These are phyloP conservation scores for Massariosphaeria phaeospora DNA, from an alignment of 495 filamentous ascomycete species.

Conservation along the genomic window DNA sequence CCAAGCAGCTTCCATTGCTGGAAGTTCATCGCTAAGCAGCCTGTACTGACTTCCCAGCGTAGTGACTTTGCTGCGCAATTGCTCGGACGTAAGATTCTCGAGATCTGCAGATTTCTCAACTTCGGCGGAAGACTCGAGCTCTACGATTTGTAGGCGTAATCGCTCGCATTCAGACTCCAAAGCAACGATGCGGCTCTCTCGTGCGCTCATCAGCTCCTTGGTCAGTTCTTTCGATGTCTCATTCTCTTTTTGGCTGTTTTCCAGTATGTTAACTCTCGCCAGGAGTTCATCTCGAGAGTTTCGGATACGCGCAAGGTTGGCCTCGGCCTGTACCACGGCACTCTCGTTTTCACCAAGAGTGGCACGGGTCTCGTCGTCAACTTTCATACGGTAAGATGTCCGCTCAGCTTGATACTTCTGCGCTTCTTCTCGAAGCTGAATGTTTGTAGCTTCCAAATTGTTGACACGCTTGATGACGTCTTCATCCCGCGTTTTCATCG, in stretches of 20 bases:
- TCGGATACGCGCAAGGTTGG: slow-evolving; percentile 78
- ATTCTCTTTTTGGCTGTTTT: slow-evolving; percentile 71
- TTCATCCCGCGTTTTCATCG: slow-evolving; percentile 81
- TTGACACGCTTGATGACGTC: slow-evolving; percentile 90
- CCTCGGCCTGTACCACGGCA: slow-evolving; percentile 73
- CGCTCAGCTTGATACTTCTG: slow-evolving; percentile 80
- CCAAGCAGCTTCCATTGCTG: slow-evolving; percentile 78
- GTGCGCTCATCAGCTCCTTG: slow-evolving; percentile 70
- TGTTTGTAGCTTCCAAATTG: slow-evolving; percentile 82
- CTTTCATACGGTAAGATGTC: slow-evolving; percentile 68
- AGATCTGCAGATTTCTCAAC: slow-evolving; percentile 32
- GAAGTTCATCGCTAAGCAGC: slow-evolving; percentile 79
- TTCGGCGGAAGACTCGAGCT: slow-evolving; percentile 37
- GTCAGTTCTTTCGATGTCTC: slow-evolving; percentile 60
- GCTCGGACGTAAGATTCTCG: slow-evolving; percentile 54
- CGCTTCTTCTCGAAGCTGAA: slow-evolving; percentile 75
- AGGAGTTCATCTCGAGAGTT: slow-evolving; percentile 74
- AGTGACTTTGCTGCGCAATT: slow-evolving; percentile 66
- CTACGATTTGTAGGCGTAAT: slow-evolving; percentile 52
- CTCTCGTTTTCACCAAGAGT: slow-evolving; percentile 70
- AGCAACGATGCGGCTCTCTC: slow-evolving; percentile 67
- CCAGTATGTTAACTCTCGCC: slow-evolving; percentile 75
- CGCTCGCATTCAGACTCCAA: slow-evolving; percentile 78
- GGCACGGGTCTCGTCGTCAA: slow-evolving; percentile 71
- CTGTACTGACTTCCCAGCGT: slow-evolving; percentile 72